Evolutionary conservation across 352 stramenopile genomes (phyloP).

Genomic region (Blastocystis sp.): DNA sequence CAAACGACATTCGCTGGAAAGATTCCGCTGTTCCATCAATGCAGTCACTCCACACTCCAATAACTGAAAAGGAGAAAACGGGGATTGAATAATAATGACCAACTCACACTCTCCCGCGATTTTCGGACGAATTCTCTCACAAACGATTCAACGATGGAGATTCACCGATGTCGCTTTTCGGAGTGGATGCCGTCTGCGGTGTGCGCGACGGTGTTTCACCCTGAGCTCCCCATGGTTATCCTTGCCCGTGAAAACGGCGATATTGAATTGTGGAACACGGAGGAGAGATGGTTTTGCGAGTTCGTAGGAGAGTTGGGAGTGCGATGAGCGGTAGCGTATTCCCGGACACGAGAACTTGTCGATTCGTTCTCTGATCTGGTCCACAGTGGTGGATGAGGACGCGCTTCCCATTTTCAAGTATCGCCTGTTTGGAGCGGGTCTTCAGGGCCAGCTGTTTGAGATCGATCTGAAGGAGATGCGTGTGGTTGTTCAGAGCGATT

Average conservation of each 20-base stretch:
- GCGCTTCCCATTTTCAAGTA: conserved; percentile 4
- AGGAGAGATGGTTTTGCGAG: conserved; percentile 55
- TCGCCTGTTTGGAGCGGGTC: conserved; percentile 46
- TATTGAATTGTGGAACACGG: conserved; percentile 53
- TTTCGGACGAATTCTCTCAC: conserved; percentile 18
- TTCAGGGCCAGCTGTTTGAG: conserved; percentile 45
- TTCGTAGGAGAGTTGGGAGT: neutral
- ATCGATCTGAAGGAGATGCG: neutral
- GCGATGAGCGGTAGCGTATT: conserved; percentile 16
- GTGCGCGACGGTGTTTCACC: neutral
- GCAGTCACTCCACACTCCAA: too few relatives aligned
- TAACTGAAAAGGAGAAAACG: too few relatives aligned
- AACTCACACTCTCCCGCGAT: too few relatives aligned
- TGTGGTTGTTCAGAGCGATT: conserved; percentile 34
- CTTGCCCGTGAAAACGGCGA: conserved; percentile 38
- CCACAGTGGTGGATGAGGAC: neutral
- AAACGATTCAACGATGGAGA: conserved; percentile 4
- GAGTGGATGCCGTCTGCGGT: conserved; percentile 34
- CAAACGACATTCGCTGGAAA: too few relatives aligned
- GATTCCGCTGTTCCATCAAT: too few relatives aligned
- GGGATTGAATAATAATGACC: too few relatives aligned
- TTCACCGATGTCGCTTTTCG: conserved; percentile 24
- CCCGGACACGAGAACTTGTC: conserved; percentile 29
- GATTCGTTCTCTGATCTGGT: conserved; percentile 48
- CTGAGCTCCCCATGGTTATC: neutral